Evolutionary conservation across 345 rosid genomes (phyloP), one percentile per base, ranked within the genome.

Genomic region (Nephelium lappaceum): DNA sequence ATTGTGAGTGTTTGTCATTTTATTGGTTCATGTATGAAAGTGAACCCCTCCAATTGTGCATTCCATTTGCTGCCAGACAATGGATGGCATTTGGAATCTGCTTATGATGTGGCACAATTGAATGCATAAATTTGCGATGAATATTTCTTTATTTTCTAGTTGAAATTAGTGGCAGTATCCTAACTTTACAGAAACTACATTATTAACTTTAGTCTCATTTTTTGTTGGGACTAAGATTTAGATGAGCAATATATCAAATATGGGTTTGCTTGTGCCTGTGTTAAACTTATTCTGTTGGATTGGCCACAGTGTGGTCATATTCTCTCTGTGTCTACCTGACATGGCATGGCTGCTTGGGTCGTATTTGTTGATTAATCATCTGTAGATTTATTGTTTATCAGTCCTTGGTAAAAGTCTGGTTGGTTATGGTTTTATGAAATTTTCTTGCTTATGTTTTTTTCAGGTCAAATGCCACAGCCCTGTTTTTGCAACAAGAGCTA

Each of bases 401-500:
- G 7, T n/a, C 71, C 43, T 72, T 78, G 11, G 24, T n/a, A 45
- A 55, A 11, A 69, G 18, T 62, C 24, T 4, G 23, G 53, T 24
- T 64, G 21, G 27, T 64, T 25, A 63, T 63, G 55, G 5, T 27
- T 14, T 75, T 16, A 27, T 49, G 25, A 58, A 72, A 19, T 65
- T 21, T 27, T 73, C 5, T 72, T 75, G 21, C 21, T 10, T 23
- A 69, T 58, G 36, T 85, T 75, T 19, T 63, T 38, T 64, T 78
- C 85, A 95, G 99, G 97, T 95, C 11, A 93, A 92, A 74, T 90
- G 98, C 67, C 91, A 92, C 81, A 92, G 95, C 81, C 9, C 93
- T 49, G 87, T 95, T 73, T 92, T 51, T 79, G 99, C 99, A 19
- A 95, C 99, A 7, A 97, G 97, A 84, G 99, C 99, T 86, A 91